A percentile compares a stretch with the other conserved stretches of the same genome.
These are phyloP conservation scores for Glutinoglossum americanum DNA, from an alignment of 495 filamentous ascomycete species.

Conservation along the genomic window DNA sequence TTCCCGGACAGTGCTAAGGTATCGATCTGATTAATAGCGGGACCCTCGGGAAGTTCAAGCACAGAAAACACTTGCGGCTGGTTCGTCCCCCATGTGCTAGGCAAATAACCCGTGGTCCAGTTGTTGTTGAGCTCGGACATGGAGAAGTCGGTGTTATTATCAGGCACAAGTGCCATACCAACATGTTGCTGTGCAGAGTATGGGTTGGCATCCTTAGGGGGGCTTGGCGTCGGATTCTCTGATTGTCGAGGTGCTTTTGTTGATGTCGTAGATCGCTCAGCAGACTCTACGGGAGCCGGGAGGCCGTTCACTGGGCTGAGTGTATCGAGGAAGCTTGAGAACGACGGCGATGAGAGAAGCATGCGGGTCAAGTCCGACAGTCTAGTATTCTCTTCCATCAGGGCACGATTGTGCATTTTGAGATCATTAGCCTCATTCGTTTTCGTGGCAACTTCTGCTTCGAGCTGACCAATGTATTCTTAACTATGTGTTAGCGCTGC, in stretches of 20 bases:
- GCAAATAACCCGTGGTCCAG: slow-evolving; percentile 14
- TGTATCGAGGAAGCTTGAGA: slow-evolving; percentile 60
- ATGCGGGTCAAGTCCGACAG: slow-evolving; percentile 57
- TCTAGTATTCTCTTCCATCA: slow-evolving; percentile 62
- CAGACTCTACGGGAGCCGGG: slow-evolving; percentile 12
- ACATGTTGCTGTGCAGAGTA: slow-evolving; percentile 28
- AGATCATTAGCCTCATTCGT: slow-evolving; percentile 52
- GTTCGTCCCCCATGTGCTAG: slow-evolving; percentile 19
- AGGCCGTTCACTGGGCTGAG: slow-evolving; percentile 30
- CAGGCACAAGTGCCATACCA: slow-evolving; percentile 55
- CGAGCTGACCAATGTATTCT: slow-evolving; percentile 94
- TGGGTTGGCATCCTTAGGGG: slow-evolving; percentile 42
- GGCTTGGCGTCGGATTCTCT: slow-evolving; percentile 16
- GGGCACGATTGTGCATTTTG: slow-evolving; percentile 43
- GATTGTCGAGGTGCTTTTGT: slow-evolving; percentile 11
- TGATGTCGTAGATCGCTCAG: slow-evolving; percentile 10
- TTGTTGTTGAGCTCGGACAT: slow-evolving; percentile 33
- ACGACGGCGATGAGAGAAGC: slow-evolving; percentile 69
- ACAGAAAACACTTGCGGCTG: slow-evolving; percentile 64
- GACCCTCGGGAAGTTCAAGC: slow-evolving; percentile 49
- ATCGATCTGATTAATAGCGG: slow-evolving; percentile 34
- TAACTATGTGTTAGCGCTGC: background rate
- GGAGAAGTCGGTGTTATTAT: slow-evolving; percentile 44
- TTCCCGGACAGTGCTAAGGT: slow-evolving; percentile 44
- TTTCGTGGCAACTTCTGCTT: slow-evolving; percentile 56